Evolutionary conservation across 257 asterid genomes (phyloP).

Genomic region (Linaria vulgaris): DNA sequence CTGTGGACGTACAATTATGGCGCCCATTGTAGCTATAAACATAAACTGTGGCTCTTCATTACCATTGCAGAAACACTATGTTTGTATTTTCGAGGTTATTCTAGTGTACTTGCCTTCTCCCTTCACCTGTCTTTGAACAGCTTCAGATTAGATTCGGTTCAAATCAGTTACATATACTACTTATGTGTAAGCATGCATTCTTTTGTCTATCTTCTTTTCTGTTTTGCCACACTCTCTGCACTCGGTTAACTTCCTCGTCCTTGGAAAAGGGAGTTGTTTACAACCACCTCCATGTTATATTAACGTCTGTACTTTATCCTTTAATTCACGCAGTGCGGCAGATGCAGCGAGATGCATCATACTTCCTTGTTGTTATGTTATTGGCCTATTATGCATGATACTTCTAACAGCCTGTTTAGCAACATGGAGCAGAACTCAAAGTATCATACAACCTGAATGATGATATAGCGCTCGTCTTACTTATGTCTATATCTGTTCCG

Average conservation of each 20-base stretch:
- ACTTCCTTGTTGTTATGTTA: neutral
- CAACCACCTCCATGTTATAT: neutral
- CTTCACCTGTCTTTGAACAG: neutral
- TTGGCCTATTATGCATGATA: neutral
- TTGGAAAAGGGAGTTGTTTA: neutral
- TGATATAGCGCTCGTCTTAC: constrained; percentile 1
- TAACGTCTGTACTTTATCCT: constrained; percentile 7
- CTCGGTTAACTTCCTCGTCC: neutral
- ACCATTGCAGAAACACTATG: neutral
- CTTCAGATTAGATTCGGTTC: neutral
- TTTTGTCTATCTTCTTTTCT: constrained; percentile 6
- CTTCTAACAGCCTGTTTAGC: constrained; percentile 23
- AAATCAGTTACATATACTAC: neutral
- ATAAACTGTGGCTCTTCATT: too few relatives aligned
- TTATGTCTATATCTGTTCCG: neutral
- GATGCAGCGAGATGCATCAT: constrained; percentile 11
- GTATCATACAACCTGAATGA: constrained; percentile 2
- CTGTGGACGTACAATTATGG: too few relatives aligned
- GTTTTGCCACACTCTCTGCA: neutral
- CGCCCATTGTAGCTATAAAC: too few relatives aligned
- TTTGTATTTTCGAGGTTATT: constrained; percentile 8
- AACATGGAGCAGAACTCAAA: constrained; percentile 1
- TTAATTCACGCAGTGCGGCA: neutral
- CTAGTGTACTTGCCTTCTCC: neutral
- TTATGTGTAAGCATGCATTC: neutral